phyloP scores from a whole-genome alignment of 768 basidiomycete species.

The Pulveroboletus sp. region DNA sequence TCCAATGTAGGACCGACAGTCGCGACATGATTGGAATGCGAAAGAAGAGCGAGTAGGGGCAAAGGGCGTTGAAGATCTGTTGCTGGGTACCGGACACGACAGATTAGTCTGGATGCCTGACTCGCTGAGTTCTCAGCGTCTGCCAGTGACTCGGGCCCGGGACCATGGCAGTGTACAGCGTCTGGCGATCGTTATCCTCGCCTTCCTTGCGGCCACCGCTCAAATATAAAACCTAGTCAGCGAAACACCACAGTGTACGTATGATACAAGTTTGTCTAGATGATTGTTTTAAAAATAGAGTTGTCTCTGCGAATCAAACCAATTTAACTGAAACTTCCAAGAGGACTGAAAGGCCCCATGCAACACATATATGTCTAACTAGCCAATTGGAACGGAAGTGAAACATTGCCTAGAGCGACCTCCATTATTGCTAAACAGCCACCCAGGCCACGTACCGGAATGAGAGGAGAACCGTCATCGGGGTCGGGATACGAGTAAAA shows the following conservation, averaged over 20 bases:
- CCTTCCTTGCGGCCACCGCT: too few relatives aligned
- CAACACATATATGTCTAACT: background rate
- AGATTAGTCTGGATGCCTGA: too few relatives aligned
- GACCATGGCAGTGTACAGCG: too few relatives aligned
- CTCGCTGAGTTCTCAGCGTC: too few relatives aligned
- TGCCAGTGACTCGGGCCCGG: too few relatives aligned
- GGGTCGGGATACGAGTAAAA: slow-evolving; percentile 31
- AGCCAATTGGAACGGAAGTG: background rate
- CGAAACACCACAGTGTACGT: too few relatives aligned
- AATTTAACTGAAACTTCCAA: background rate
- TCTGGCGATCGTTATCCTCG: too few relatives aligned
- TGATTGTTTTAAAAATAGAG: background rate
- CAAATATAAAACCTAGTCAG: too few relatives aligned
- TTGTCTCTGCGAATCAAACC: background rate
- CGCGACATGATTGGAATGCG: slow-evolving; percentile 30
- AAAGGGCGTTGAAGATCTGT: slow-evolving; percentile 1
- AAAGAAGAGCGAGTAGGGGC: background rate
- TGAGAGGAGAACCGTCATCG: slow-evolving; percentile 20
- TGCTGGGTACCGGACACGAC: background rate
- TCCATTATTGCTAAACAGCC: background rate
- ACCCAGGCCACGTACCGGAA: slow-evolving; percentile 9
- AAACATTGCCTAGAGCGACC: background rate
- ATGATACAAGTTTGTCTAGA: background rate
- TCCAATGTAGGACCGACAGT: slow-evolving; percentile 63
- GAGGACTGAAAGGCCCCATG: background rate